A percentile compares a stretch with the other conserved stretches of the same genome.
These are phyloP conservation scores for Termitomyces bulborhizus DNA, from an alignment of 768 basidiomycete genomes.

Conservation along the genomic window DNA sequence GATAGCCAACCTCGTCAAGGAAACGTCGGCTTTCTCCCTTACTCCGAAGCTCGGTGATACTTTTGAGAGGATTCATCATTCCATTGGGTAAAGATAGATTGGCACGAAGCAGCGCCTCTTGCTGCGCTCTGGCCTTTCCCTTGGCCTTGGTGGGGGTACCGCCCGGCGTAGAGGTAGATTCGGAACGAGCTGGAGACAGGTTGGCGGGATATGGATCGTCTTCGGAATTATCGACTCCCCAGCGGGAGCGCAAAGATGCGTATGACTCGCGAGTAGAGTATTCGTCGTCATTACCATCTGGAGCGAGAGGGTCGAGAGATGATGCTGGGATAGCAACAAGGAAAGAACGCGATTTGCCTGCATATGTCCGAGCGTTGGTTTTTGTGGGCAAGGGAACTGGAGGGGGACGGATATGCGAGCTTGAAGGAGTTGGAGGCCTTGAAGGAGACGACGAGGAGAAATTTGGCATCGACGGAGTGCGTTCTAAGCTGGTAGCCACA, in stretches of 20 bases:
- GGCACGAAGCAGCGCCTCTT: constrained; percentile 13
- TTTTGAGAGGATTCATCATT: constrained; percentile 71
- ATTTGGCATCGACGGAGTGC: constrained; percentile 33
- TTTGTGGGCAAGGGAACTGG: constrained; percentile 22
- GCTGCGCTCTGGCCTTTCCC: constrained; percentile 29
- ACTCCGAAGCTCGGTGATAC: constrained; percentile 73
- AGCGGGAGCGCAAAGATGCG: constrained; percentile 62
- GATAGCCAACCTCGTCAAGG: constrained; percentile 78
- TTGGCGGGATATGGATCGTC: constrained; percentile 49
- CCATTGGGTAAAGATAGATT: constrained; percentile 35
- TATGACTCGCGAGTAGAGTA: constrained; percentile 68
- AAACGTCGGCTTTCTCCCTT: constrained; percentile 79
- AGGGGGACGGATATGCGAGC: constrained; percentile 17
- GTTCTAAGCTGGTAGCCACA: constrained; percentile 15
- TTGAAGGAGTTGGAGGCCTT: constrained; percentile 16
- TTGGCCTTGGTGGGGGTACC: constrained; percentile 32
- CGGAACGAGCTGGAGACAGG: constrained; percentile 27
- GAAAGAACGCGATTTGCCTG: constrained; percentile 76
- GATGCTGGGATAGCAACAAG: constrained; percentile 52
- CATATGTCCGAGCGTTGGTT: constrained; percentile 56
- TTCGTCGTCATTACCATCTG: constrained; percentile 38
- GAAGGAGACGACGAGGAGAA: constrained; percentile 24
- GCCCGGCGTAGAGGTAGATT: constrained; percentile 25
- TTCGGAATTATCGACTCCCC: constrained; percentile 78
- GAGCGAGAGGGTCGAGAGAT: constrained; percentile 17